Percentiles rank a stretch among this genome's conserved stretches.
phyloP scores from a whole-genome alignment of 331 rosid species.

The Malus hybrid region DNA sequence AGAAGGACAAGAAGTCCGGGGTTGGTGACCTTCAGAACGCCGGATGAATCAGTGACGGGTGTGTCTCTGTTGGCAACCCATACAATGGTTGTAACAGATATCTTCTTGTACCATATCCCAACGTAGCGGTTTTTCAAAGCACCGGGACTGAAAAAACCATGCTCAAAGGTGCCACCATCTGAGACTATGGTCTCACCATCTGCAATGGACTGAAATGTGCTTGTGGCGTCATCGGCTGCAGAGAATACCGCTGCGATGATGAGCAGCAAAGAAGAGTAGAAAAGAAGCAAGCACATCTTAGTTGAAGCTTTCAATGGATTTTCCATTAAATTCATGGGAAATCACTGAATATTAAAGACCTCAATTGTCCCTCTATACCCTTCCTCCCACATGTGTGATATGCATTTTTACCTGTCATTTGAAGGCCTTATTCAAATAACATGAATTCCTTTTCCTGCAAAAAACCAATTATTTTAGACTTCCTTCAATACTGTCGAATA shows the following conservation, averaged over 20 bases:
- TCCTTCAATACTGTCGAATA: too few species aligned
- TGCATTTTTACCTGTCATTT: too few species aligned
- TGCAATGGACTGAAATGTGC: constrained; percentile 1
- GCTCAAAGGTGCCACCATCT: not conserved
- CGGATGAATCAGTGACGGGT: not conserved
- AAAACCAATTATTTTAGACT: too few species aligned
- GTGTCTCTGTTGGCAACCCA: not conserved
- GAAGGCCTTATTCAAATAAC: too few species aligned
- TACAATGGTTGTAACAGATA: constrained; percentile 3
- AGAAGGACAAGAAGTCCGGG: constrained; percentile 8
- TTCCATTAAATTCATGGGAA: too few species aligned
- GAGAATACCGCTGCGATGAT: not conserved
- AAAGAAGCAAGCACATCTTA: too few species aligned
- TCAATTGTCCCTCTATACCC: too few species aligned
- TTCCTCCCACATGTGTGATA: too few species aligned
- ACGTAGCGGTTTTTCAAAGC: not conserved
- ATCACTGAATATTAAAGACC: too few species aligned
- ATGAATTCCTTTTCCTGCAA: too few species aligned
- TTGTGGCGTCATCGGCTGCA: not conserved
- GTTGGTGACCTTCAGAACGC: not conserved
- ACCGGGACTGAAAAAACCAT: not conserved
- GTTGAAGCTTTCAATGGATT: too few species aligned
- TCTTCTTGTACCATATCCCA: constrained; percentile 5
- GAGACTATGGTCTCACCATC: constrained; percentile 5
- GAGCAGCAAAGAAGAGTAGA: not conserved